A percentile compares a stretch with the other conserved stretches of the same genome.
These are phyloP conservation scores for Rhodomyrtus tomentosa DNA, from an alignment of 345 rosid species.

Conservation along the genomic window DNA sequence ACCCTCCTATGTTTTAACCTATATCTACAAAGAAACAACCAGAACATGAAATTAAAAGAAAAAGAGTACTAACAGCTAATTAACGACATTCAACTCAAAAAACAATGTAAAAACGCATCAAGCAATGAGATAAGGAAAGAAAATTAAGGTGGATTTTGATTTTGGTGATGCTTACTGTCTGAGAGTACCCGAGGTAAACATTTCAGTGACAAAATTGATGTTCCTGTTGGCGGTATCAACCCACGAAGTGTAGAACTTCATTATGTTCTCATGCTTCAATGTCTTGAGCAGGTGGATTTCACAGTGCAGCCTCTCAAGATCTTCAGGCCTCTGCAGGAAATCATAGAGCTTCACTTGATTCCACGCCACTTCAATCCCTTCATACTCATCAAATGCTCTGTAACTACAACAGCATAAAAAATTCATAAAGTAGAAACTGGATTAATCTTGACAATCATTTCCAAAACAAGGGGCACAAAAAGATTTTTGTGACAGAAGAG, in stretches of 20 bases:
- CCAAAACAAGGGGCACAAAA: neutral
- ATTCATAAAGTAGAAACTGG: neutral
- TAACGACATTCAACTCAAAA: neutral
- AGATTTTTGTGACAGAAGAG: neutral
- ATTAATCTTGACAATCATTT: neutral
- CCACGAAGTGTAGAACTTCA: conserved; percentile 93
- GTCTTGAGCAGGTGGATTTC: conserved; percentile 96
- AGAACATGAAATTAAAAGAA: neutral
- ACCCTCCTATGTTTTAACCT: conserved; percentile 78
- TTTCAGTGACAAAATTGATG: conserved; percentile 92
- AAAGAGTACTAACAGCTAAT: neutral
- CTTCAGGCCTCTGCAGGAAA: conserved; percentile 80
- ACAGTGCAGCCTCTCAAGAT: conserved; percentile 79
- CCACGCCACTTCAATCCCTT: conserved; percentile 97
- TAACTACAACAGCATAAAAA: conserved; percentile 27
- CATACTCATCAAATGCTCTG: conserved; percentile 84
- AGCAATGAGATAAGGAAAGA: neutral
- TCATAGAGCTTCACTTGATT: conserved; percentile 92
- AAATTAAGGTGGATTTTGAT: neutral
- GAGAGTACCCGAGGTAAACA: conserved; percentile 95
- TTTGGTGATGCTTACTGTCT: conserved; percentile 51
- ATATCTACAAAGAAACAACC: conserved; percentile 28
- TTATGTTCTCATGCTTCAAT: conserved; percentile 79
- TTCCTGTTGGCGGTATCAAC: conserved; percentile 74
- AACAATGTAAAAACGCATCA: neutral